These are phyloP conservation scores for Hordeum marinum DNA, from an alignment of 176 grass and related monocot species.

Conservation along the genomic window DNA sequence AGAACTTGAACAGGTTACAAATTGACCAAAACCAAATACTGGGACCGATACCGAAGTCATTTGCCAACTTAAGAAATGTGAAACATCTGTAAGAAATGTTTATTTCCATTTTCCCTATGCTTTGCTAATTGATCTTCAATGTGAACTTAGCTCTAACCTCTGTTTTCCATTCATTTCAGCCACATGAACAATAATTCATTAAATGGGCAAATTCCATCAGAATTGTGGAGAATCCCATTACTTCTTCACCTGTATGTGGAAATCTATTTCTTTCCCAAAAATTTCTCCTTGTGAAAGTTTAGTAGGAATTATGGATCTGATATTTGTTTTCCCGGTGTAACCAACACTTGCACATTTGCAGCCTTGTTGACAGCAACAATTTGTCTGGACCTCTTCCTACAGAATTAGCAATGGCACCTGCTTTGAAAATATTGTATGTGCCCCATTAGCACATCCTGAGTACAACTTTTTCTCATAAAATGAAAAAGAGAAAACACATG, in stretches of 20 bases:
- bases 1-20: slow-evolving; percentile 76
- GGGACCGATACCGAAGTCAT: slow-evolving; percentile 81
- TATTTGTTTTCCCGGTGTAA: slow-evolving; percentile 1
- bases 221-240: slow-evolving; percentile 55
- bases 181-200: slow-evolving; percentile 99
- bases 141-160: slow-evolving; percentile 17
- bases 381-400: slow-evolving; percentile 62
- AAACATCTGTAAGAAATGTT: slow-evolving; percentile 78
- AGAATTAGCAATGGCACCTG: slow-evolving; percentile 47
- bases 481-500: not conserved
- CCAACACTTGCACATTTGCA: slow-evolving; percentile 41
- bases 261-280: slow-evolving; percentile 13
- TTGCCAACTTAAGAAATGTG: slow-evolving; percentile 65
- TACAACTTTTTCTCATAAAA: slow-evolving; percentile 20
- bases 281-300: not conserved
- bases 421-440: slow-evolving; percentile 79
- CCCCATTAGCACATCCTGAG: slow-evolving; percentile 5
- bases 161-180: slow-evolving; percentile 43
- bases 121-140: slow-evolving; percentile 21
- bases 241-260: slow-evolving; percentile 94
- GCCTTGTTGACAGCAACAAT: slow-evolving; percentile 78
- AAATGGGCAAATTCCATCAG: slow-evolving; percentile 71
- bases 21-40: slow-evolving; percentile 78
- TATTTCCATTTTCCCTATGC: not conserved
- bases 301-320: not conserved